Evolutionary conservation across 139 green algal genomes (phyloP), one percentile per base, ranked within the genome.

Genomic region (Zygnema circumcarinatum): DNA sequence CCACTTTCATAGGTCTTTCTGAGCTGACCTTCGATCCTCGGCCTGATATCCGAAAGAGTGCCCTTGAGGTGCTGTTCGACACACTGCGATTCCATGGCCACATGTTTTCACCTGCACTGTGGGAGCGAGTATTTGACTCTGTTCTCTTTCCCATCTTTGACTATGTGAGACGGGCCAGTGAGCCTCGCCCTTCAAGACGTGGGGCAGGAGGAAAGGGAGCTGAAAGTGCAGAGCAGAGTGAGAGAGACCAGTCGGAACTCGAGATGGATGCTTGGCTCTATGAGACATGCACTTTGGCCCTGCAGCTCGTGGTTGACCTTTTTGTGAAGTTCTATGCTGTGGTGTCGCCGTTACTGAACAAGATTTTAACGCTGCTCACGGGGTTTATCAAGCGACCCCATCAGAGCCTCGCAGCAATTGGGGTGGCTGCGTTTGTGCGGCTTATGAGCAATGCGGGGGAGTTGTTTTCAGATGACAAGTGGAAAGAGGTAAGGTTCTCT

Each of bases 101-200:
- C 54, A 93, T 94, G 40, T 99, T 99, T 93, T 95, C 96, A 0
- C 83, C 93, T 47, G 91, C 92, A 20, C 98, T 99, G 87, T 99
- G 97, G 97, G 89, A 92, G 73, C 93, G 97, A 85, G 93, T 99
- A 39, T 98, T 98, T 90, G 95, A 98, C 76, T 94, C 89, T 33
- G 96, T 98, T 87, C 93, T 99, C 75, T 95, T 99, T 78, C 96
- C 97, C 67, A 98, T 99, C 83, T 99, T 99, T 84, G 97, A 99
- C 94, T 94, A 97, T 85, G 97, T 98, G 32, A 92, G 96, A 16
- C 74, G 84, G 83, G 94, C 96, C 38, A 68, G 52, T 67, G 84
- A 89, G 36, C 84, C 84, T 2, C 74, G 52, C 36, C 39, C 76
- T 36, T 36, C 36, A 22, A 56, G 32, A 0, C 32, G 2, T 22